Percentiles rank a stretch among this genome's conserved stretches.
Conservation (phyloP, 2,329 filamentous ascomycete species). For the Fusarium dimerum region DNA sequence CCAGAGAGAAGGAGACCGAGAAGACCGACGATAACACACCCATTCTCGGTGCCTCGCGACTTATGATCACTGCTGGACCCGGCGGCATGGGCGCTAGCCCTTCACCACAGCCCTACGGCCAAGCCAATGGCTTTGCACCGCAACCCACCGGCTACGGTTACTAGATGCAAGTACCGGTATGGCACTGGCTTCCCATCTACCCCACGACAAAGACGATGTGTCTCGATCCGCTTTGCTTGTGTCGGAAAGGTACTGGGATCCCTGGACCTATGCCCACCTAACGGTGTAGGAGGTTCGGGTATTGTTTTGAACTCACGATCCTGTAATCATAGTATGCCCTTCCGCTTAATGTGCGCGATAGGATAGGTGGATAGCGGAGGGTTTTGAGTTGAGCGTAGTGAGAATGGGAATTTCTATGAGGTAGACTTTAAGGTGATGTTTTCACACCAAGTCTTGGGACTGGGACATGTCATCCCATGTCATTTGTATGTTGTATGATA, state of each 20-base stretch:
- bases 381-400: constrained; percentile 27
- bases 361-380: constrained; percentile 16
- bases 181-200: constrained; percentile 23
- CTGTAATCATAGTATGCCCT: constrained; percentile 33
- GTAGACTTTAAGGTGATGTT: constrained; percentile 31
- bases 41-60: constrained; percentile 82
- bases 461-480: constrained; percentile 11
- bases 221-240: constrained; percentile 5
- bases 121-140: constrained; percentile 85
- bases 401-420: constrained; percentile 22
- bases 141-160: constrained; percentile 80
- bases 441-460: constrained; percentile 24
- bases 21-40: constrained; percentile 93
- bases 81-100: constrained; percentile 44
- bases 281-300: constrained; percentile 17
- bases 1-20: constrained; percentile 68
- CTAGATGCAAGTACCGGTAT: constrained; percentile 43
- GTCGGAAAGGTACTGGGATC: constrained; percentile 6
- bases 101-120: constrained; percentile 68
- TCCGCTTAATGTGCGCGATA: constrained; percentile 14
- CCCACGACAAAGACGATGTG: constrained; percentile 8
- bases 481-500: constrained; percentile 36
- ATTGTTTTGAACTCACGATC: constrained; percentile 27
- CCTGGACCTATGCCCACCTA: constrained; percentile 4
- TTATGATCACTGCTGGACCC: constrained; percentile 96